A percentile compares a stretch with the other conserved stretches of the same genome.
phyloP scores from a whole-genome alignment of 2,329 filamentous ascomycete species.

The Aspergillus aculeatinus region DNA sequence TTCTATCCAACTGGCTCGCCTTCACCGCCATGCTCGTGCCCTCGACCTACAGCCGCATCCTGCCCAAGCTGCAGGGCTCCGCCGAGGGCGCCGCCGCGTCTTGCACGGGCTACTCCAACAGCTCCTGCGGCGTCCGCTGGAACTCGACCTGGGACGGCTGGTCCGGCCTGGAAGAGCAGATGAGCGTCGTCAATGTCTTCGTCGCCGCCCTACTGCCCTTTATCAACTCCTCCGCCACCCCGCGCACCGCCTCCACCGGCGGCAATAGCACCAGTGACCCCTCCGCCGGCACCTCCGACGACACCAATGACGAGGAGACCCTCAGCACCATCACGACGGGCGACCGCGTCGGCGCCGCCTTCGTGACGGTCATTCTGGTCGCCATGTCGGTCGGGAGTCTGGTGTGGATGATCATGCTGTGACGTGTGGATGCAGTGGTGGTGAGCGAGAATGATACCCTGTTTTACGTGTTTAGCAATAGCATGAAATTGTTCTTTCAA shows the following conservation, averaged over 20 bases:
- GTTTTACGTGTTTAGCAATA: too few species aligned
- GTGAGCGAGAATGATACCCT: background rate
- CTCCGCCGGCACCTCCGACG: slow-evolving; percentile 30
- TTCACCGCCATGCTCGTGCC: slow-evolving; percentile 63
- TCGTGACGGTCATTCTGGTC: slow-evolving; percentile 37
- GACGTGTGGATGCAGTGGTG: too few species aligned
- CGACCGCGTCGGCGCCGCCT: slow-evolving; percentile 41
- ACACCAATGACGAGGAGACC: background rate
- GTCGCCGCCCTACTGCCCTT: slow-evolving; percentile 57
- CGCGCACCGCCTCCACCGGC: slow-evolving; percentile 48
- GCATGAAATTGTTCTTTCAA: too few species aligned
- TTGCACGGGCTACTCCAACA: slow-evolving; percentile 60
- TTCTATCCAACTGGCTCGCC: slow-evolving; percentile 65
- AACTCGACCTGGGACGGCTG: slow-evolving; percentile 54
- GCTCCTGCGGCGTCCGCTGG: slow-evolving; percentile 62
- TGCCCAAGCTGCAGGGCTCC: slow-evolving; percentile 58
- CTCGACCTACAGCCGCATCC: slow-evolving; percentile 54
- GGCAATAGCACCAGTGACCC: slow-evolving; percentile 51
- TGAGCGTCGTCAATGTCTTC: slow-evolving; percentile 65
- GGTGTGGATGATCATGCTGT: slow-evolving; percentile 29
- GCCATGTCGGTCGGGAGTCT: slow-evolving; percentile 29
- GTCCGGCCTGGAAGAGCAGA: slow-evolving; percentile 66
- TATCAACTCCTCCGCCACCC: slow-evolving; percentile 46
- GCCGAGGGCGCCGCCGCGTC: slow-evolving; percentile 60
- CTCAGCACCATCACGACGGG: slow-evolving; percentile 27